Evolutionary conservation across 495 filamentous ascomycete species (phyloP), one percentile per base, ranked within the genome.

Genomic region (Penicillium mononematosum): DNA sequence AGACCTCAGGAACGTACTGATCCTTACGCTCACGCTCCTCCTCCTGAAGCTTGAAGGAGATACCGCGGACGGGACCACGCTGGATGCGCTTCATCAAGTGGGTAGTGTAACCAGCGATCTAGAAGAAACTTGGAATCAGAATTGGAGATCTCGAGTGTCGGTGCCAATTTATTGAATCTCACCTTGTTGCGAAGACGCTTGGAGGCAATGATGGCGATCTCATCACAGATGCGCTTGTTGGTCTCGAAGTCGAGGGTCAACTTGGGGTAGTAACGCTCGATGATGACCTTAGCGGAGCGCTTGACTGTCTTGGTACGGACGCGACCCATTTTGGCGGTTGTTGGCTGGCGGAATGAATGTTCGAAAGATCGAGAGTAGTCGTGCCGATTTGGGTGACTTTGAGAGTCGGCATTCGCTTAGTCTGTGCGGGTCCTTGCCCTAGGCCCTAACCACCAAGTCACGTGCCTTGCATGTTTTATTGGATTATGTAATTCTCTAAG

Each of bases 41-140:
- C 82, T 98, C 94, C 83, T 98, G 94, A 52, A 98, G 88, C 86
- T 98, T 98, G 91, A 98, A 98, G 76, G 95, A 98, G 81, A 98
- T 98, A 85, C 94, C 94, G 70, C 94, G 94, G 78, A 98, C 94
- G 61, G 94, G 94, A 45, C 94, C 94, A 76, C 94, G 92, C 81
- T 97, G 93, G 73, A 98, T 98, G 81, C 94, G 94, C 85, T 96
- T 96, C 94, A 98, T 92, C 58, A 78, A 60, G 67, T 78, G 74
- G 58, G 93, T 98, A 66, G 93, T 96, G 84, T 96, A 98, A 68
- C 94, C 94, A 71, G 94, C 94, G 83, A 98, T 97, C 91, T 94
- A 67, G 45, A 50, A 3, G 17, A 47, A 44, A 51, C 19, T 51
- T 7, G 2, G 58, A 53, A 52, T 59, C 49, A 57, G 45, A 31